These are phyloP conservation scores for Ogataea pignaliae DNA, from an alignment of 805 yeast species.

Conservation along the genomic window DNA sequence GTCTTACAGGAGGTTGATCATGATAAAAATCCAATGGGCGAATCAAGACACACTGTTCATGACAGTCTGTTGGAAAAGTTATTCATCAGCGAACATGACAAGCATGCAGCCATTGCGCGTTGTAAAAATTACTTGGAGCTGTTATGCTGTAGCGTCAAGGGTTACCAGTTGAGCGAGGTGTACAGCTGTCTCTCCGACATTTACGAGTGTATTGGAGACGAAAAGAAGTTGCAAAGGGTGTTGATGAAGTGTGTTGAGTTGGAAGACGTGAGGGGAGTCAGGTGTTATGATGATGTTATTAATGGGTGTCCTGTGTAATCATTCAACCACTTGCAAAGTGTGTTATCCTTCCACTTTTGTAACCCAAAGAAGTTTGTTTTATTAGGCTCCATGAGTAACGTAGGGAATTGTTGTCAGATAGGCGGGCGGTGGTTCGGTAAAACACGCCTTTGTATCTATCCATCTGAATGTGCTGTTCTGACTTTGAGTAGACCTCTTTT, in stretches of 20 bases:
- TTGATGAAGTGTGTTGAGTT: constrained; percentile 63
- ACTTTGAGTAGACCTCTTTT: too few relatives aligned
- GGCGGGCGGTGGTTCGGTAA: too few relatives aligned
- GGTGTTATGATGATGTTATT: constrained; percentile 22
- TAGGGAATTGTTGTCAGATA: too few relatives aligned
- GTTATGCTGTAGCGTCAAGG: constrained; percentile 36
- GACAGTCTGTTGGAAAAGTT: constrained; percentile 3
- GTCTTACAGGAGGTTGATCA: constrained; percentile 32
- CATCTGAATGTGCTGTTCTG: too few relatives aligned
- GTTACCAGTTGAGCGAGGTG: constrained; percentile 46
- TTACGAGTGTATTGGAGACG: constrained; percentile 57
- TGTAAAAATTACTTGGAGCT: constrained; percentile 42
- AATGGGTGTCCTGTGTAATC: constrained; percentile 2
- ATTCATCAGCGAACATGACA: constrained; percentile 54
- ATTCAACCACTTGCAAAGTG: too few relatives aligned
- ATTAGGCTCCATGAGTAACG: too few relatives aligned
- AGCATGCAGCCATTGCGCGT: constrained; percentile 56
- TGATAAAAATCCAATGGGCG: constrained; percentile 10
- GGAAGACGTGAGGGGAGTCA: constrained; percentile 57
- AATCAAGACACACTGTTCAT: constrained; percentile 11
- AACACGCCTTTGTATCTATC: too few relatives aligned
- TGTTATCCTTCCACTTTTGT: too few relatives aligned
- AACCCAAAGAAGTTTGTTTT: too few relatives aligned
- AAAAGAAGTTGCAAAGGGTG: constrained; percentile 39
- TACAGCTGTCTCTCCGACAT: constrained; percentile 66